Conservation (phyloP, 148 eudicot species). For the Dianthus caryophyllus region DNA sequence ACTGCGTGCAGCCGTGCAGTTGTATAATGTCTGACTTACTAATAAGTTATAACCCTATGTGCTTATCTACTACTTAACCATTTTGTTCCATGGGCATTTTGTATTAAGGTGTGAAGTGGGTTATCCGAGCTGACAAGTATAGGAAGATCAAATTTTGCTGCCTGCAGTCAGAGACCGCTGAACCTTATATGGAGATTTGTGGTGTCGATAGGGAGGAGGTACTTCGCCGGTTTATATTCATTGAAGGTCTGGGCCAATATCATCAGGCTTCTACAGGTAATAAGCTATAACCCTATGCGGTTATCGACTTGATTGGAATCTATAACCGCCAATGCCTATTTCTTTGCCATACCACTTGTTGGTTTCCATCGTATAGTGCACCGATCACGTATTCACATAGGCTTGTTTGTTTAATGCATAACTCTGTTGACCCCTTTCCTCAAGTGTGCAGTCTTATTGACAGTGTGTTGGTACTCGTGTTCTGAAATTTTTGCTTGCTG, state of each 20-base stretch:
- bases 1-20: too few relatives aligned
- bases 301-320: neutral
- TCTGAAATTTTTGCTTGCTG: neutral
- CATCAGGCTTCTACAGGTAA: slow-evolving; percentile 93
- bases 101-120: slow-evolving; percentile 80
- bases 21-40: too few relatives aligned
- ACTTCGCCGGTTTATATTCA: slow-evolving; percentile 76
- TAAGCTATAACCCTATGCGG: neutral
- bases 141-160: slow-evolving; percentile 88
- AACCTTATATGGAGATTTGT: slow-evolving; percentile 74
- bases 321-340: neutral
- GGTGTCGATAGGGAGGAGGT: slow-evolving; percentile 76
- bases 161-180: slow-evolving; percentile 89
- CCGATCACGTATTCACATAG: neutral
- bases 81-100: neutral
- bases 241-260: slow-evolving; percentile 76
- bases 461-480: neutral
- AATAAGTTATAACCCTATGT: too few relatives aligned
- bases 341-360: neutral
- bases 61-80: too few relatives aligned
- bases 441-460: neutral
- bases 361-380: neutral
- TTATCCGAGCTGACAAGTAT: slow-evolving; percentile 66
- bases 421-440: neutral
- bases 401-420: neutral